These are phyloP conservation scores for Lactarius sp. DNA, from an alignment of 768 basidiomycete genomes.

Conservation along the genomic window DNA sequence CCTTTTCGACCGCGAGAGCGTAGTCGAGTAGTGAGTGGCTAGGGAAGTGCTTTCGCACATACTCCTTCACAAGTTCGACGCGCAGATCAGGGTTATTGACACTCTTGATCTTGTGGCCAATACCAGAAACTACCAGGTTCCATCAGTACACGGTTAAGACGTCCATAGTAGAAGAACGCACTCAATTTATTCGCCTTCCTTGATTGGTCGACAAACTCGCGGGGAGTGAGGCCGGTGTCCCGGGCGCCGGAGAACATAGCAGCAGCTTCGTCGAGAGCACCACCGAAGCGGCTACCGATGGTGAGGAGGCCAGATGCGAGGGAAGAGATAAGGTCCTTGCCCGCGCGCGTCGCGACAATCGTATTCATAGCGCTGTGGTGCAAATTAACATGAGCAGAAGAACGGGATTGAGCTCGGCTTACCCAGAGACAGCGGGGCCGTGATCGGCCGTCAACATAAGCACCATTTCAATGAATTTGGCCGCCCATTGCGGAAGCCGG, in stretches of 20 bases:
- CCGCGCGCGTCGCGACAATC: conserved; percentile 98
- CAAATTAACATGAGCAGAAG: conserved; percentile 8
- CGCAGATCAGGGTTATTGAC: conserved; percentile 94
- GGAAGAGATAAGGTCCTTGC: conserved; percentile 97
- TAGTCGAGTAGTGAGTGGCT: conserved; percentile 90
- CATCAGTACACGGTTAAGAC: conserved; percentile 7
- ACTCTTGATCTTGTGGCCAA: conserved; percentile 99
- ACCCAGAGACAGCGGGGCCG: conserved; percentile 91
- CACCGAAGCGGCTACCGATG: conserved; percentile 97
- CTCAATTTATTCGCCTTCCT: conserved; percentile 93
- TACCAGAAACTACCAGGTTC: conserved; percentile 71
- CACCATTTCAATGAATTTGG: conserved; percentile 99
- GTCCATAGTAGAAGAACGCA: conserved; percentile 36
- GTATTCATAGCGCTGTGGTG: conserved; percentile 87
- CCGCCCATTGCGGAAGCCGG: conserved; percentile 83
- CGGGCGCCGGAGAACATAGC: conserved; percentile 91
- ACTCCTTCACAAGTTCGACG: conserved; percentile 93
- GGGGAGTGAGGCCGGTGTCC: conserved; percentile 89
- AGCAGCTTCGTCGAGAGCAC: conserved; percentile 97
- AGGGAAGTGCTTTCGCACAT: conserved; percentile 93
- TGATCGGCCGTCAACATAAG: conserved; percentile 99
- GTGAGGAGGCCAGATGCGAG: conserved; percentile 94
- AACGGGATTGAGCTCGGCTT: conserved; percentile 10
- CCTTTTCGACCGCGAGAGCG: conserved; percentile 94
- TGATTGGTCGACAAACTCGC: conserved; percentile 94